These are phyloP conservation scores for Spinellus fusiger DNA, from an alignment of 192 early-diverging fungal species.

Conservation along the genomic window DNA sequence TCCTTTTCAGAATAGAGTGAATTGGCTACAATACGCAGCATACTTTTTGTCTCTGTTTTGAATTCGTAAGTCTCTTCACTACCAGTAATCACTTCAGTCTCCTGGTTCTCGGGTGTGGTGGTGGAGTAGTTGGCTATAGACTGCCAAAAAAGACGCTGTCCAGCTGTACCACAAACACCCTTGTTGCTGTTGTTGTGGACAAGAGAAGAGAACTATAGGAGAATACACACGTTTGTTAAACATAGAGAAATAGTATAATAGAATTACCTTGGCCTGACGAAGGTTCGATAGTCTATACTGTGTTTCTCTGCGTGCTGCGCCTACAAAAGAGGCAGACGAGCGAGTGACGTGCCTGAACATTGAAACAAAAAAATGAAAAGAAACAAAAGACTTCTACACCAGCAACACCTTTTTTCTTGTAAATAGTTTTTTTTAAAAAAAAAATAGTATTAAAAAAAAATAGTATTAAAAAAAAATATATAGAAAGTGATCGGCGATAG, in stretches of 20 bases:
- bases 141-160: not conserved
- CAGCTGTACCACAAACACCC: not conserved
- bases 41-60: constrained; percentile 55
- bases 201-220: too few relatives aligned
- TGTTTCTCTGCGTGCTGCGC: not conserved
- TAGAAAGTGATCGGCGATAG: not conserved
- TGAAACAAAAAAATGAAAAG: not conserved
- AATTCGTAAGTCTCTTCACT: constrained; percentile 35
- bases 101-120: not conserved
- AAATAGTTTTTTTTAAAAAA: not conserved
- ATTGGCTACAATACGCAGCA: constrained; percentile 58
- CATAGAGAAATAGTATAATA: not conserved
- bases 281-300: not conserved
- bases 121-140: not conserved
- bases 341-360: constrained; percentile 17
- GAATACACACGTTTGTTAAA: not conserved
- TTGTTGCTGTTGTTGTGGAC: not conserved
- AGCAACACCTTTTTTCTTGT: not conserved
- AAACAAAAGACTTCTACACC: not conserved
- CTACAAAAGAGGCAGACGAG: not conserved
- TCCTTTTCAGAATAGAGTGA: constrained; percentile 63
- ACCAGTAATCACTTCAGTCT: constrained; percentile 21
- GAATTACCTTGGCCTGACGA: constrained; percentile 8
- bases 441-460: constrained; percentile 2
- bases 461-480: not conserved